Evolutionary conservation across 495 filamentous ascomycete genomes (phyloP), one percentile per base, ranked within the genome.

Genomic region (Xylaria venustula): DNA sequence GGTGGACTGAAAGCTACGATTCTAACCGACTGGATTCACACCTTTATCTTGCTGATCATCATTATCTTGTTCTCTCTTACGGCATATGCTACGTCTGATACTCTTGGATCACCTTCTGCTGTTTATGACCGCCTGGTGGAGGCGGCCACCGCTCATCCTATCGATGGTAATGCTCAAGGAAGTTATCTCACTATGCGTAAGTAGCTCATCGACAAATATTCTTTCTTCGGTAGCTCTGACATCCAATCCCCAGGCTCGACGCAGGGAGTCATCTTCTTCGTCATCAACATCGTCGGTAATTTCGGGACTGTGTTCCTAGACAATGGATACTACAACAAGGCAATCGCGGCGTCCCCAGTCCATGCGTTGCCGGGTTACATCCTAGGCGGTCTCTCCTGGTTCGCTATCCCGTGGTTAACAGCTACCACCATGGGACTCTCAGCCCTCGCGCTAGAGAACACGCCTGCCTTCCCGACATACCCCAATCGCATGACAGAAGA

Each of bases 401-500:
- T 98, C 60, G 93, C 93, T 7, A 96, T 98, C 57, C 93, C 93
- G 19, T 98, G 92, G 92, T 82, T 97, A 20, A 88, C 84, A 32
- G 92, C 93, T 3, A 97, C 89, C 9, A 97, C 93, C 15, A 92
- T 97, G 90, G 93, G 93, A 30, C 83, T 97, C n/a, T 86, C 91
- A 12, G 91, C 88, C 8, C 83, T 97, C 22, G 90, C 92, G 3
- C 80, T 97, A 7, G 91, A 98, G 67, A 81, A 79, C 45, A 85
- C 88, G 45, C 88, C 90, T 0, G 77, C 77, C 11, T 93, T 92
- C 74, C 90, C 90, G 0, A 87, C 82, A 6, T 93, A 79, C 64
- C 90, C 90, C 0, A 71, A 84, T 63, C 83, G 91, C 15, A 90
- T 98, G 83, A 71, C 83, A 17, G 78, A 83, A 2, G 80, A 77